Percentiles rank a stretch among this genome's conserved stretches.
Evolutionary conservation across 768 basidiomycete species (phyloP).

Genomic region (Pleurotus platypus): DNA sequence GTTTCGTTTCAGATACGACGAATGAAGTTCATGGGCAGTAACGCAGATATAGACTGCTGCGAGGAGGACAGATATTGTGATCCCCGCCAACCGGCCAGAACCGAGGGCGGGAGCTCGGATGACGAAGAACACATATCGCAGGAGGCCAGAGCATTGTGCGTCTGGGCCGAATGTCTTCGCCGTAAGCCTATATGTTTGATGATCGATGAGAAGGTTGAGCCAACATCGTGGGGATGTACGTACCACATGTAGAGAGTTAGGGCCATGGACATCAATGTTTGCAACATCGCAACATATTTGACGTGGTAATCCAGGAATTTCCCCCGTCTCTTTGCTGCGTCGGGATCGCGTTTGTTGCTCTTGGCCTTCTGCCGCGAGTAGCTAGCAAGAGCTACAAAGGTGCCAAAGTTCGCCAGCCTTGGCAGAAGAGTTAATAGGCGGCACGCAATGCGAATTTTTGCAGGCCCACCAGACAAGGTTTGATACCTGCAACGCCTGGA

Average conservation of each 20-base stretch:
- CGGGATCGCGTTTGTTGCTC: constrained; percentile 6
- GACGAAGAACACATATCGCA: constrained; percentile 33
- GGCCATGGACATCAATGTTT: constrained; percentile 34
- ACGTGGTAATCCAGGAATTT: constrained; percentile 25
- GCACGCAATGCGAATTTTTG: background rate
- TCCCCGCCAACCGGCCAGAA: constrained; percentile 26
- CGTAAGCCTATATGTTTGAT: constrained; percentile 20
- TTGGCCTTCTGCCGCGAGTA: constrained; percentile 34
- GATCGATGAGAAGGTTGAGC: too few species aligned
- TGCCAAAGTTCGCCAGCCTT: constrained; percentile 41
- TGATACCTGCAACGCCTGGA: constrained; percentile 37
- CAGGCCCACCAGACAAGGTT: constrained; percentile 35
- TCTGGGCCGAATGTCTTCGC: constrained; percentile 24
- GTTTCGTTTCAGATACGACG: constrained; percentile 22
- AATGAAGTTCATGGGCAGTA: constrained; percentile 29
- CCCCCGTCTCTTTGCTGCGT: background rate
- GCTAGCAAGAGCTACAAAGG: constrained; percentile 35
- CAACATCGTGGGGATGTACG: background rate
- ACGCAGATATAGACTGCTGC: constrained; percentile 24
- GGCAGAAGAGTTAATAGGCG: background rate
- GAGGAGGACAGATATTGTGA: constrained; percentile 28
- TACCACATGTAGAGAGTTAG: constrained; percentile 37
- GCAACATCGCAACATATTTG: constrained; percentile 34
- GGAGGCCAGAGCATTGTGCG: constrained; percentile 22
- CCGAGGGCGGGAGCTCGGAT: constrained; percentile 25